Conservation (phyloP, 1,139 yeast genomes). For the Zhuliangozyma parablackwelliae region DNA sequence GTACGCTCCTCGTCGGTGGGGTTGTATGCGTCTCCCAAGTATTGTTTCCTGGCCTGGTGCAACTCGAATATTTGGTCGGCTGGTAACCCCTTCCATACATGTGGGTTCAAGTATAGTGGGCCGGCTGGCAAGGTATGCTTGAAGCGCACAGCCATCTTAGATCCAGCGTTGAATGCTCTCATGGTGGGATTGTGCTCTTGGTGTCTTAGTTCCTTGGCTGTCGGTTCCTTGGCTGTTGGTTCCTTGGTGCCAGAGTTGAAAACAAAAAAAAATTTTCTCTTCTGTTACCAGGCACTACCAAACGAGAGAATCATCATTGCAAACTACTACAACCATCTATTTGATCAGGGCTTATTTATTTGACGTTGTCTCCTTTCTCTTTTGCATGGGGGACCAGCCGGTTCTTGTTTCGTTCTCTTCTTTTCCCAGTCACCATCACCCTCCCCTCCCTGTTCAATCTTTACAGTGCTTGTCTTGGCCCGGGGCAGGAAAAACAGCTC, state of each 20-base stretch:
- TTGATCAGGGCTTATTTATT: neutral
- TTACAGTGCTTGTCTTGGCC: slow-evolving; percentile 1
- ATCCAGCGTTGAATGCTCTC: neutral
- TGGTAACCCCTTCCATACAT: slow-evolving; percentile 65
- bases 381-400: neutral
- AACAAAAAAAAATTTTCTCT: too few species aligned
- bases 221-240: too few species aligned
- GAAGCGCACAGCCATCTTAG: neutral
- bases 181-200: neutral
- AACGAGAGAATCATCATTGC: too few species aligned
- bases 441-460: neutral
- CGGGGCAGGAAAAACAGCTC: slow-evolving; percentile 22
- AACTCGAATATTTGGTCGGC: slow-evolving; percentile 58
- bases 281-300: too few species aligned
- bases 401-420: too few species aligned
- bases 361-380: neutral
- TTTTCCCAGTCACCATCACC: neutral
- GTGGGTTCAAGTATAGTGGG: slow-evolving; percentile 50
- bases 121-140: neutral
- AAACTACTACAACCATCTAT: too few species aligned
- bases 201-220: too few species aligned
- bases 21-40: slow-evolving; percentile 53
- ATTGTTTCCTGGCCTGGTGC: slow-evolving; percentile 54
- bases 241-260: too few species aligned
- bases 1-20: slow-evolving; percentile 48